Evolutionary conservation across 306 rosid species (phyloP), one percentile per base, ranked within the genome.

Genomic region (Oxytropis ochrocephala): DNA sequence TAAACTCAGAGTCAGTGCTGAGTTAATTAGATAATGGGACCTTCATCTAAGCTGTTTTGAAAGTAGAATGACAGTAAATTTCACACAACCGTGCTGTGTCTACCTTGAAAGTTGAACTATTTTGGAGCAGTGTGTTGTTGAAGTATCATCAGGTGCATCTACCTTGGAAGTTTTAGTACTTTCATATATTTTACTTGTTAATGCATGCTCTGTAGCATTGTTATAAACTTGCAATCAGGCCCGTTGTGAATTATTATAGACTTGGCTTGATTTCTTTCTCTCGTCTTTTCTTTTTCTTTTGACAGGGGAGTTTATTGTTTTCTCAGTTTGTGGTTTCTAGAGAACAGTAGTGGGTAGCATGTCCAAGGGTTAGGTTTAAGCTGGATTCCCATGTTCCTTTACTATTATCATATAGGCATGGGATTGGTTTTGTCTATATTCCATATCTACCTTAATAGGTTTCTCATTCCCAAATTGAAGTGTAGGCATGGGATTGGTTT

Each of bases 1-100:
- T 78, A 67, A 86, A 80, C 79, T 87, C 88, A 0, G 91, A 89
- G 71, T 89, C 87, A 7, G 85, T 86, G 76, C 75, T 69, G 55
- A 83, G 88, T 64, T 83, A 69, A 77, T 72, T 70, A 38, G 62
- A 53, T 36, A 49, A 70, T 41, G 61, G 75, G 65, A 17, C 58
- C 29, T 78, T 55, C 59, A 55, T 65, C 61, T 7, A 18, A 63
- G 69, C 49, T 67, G 68, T 44, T 76, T 74, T 43, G 19, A 10
- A 49, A 48, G 56, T 55, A 44, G 71, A 47, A 58, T 47, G 67
- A n/a, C 67, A 54, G 64, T 13, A 39, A 66, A 13, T 70, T 72
- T 35, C 32, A 30, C 13, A 52, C 60, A 68, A 29, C 49, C 57
- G 61, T 60, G 50, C 51, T n/a, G 27, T 67, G 32, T 70, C 57